Evolutionary conservation across 1,139 yeast genomes (phyloP).

Genomic region (Magnusiomyces magnusii): DNA sequence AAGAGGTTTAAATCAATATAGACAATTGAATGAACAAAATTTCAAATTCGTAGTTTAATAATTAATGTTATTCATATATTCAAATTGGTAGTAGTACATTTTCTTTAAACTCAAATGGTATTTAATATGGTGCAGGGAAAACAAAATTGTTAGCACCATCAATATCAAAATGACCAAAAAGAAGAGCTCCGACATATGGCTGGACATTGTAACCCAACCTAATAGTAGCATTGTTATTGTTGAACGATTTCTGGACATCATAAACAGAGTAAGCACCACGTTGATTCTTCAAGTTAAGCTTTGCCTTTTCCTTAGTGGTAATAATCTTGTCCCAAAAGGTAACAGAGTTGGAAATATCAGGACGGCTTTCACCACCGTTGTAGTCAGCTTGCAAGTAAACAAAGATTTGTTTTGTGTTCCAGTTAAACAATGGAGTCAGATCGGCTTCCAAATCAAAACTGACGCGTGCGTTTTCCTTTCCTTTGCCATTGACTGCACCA

Average conservation of each 20-base stretch:
- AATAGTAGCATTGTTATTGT: constrained; percentile 60
- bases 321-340: constrained; percentile 91
- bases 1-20: no score
- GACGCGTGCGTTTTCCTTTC: constrained; percentile 73
- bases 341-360: constrained; percentile 46
- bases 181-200: constrained; percentile 78
- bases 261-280: constrained; percentile 79
- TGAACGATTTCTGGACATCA: constrained; percentile 68
- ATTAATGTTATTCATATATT: background rate
- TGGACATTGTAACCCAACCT: constrained; percentile 87
- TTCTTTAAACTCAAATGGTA: background rate
- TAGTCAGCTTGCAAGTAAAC: constrained; percentile 87
- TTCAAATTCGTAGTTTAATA: no score
- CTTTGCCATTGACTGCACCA: constrained; percentile 61
- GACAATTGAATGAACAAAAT: no score
- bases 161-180: constrained; percentile 55
- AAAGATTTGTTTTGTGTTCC: constrained; percentile 96
- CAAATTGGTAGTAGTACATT: background rate
- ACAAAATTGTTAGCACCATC: constrained; percentile 23
- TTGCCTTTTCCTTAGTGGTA: constrained; percentile 49
- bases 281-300: constrained; percentile 43
- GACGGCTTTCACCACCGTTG: constrained; percentile 41
- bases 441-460: constrained; percentile 65
- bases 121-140: constrained; percentile 5
- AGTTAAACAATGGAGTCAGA: constrained; percentile 71